Conservation (phyloP, 345 rosid species). For the Eucalyptus urophylla region DNA sequence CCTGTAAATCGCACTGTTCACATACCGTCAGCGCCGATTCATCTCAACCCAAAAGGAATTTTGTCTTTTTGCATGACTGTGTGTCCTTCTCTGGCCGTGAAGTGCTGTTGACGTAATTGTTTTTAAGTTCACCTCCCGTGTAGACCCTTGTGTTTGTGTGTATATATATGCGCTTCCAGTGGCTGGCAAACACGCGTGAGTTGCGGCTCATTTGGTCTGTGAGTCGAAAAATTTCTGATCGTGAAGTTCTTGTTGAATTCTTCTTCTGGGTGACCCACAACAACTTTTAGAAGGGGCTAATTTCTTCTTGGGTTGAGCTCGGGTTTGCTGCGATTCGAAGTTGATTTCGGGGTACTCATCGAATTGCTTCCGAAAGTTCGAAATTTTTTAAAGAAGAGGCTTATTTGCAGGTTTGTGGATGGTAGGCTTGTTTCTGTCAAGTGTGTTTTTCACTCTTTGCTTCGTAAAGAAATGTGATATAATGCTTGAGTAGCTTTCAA, state of each 20-base stretch:
- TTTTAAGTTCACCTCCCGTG: not conserved
- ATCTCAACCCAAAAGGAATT: not conserved
- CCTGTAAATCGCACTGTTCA: not conserved
- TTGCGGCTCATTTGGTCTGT: not conserved
- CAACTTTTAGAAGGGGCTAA: not conserved
- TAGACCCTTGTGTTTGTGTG: not conserved
- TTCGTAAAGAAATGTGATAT: not conserved
- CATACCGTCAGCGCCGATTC: not conserved
- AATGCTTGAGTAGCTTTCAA: not conserved
- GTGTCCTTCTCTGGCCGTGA: not conserved
- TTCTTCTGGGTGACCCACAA: not conserved
- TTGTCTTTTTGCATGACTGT: not conserved
- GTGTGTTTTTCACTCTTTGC: not conserved
- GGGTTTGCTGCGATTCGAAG: not conserved
- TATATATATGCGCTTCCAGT: not conserved
- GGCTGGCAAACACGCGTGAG: not conserved
- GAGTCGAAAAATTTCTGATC: not conserved
- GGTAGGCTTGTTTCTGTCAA: not conserved
- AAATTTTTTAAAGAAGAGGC: not conserved
- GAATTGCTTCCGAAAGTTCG: not conserved
- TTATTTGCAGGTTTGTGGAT: not conserved
- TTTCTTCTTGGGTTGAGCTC: not conserved
- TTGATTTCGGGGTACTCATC: not conserved
- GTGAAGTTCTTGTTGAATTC: not conserved
- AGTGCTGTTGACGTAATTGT: not conserved